Percentiles rank a stretch among this genome's conserved stretches.
Conservation (phyloP, 2,329 filamentous ascomycete genomes). For the Metarhizium guizhouense region DNA sequence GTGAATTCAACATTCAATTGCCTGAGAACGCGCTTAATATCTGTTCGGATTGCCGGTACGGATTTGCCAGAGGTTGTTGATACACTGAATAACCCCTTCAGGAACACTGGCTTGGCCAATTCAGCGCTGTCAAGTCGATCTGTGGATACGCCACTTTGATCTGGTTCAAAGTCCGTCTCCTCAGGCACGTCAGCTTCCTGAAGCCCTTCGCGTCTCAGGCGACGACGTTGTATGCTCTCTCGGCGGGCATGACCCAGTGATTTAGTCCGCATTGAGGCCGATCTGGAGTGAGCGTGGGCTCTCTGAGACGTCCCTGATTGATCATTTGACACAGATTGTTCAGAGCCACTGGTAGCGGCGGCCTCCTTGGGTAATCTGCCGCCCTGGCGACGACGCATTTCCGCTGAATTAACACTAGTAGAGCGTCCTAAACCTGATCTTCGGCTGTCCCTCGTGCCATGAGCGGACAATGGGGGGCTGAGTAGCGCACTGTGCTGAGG, state of each 20-base stretch:
- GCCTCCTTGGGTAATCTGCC: slow-evolving; percentile 49
- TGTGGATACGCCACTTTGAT: slow-evolving; percentile 50
- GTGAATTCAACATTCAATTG: slow-evolving; percentile 84
- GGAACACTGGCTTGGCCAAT: slow-evolving; percentile 83
- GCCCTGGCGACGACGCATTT: slow-evolving; percentile 58
- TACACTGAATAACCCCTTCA: slow-evolving; percentile 95
- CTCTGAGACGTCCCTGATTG: slow-evolving; percentile 42
- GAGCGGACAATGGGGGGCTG: slow-evolving; percentile 59
- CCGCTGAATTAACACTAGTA: slow-evolving; percentile 84
- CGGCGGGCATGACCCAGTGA: slow-evolving; percentile 81
- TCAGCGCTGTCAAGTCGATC: slow-evolving; percentile 61
- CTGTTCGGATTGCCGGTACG: slow-evolving; percentile 72
- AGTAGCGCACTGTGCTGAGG: slow-evolving; percentile 72
- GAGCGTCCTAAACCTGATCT: slow-evolving; percentile 70
- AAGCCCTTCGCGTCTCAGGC: slow-evolving; percentile 62
- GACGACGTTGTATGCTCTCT: slow-evolving; percentile 85
- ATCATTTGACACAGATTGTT: slow-evolving; percentile 56
- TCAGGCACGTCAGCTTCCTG: slow-evolving; percentile 76
- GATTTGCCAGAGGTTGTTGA: slow-evolving; percentile 93
- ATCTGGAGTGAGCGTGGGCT: slow-evolving; percentile 42
- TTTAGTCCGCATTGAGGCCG: slow-evolving; percentile 66
- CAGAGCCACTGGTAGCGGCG: slow-evolving; percentile 69
- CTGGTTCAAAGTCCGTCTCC: slow-evolving; percentile 77
- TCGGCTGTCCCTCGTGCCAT: slow-evolving; percentile 44
- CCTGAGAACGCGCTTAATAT: slow-evolving; percentile 83